Percentiles rank a stretch among this genome's conserved stretches.
Conservation (phyloP, 2,329 filamentous ascomycete genomes). For the Ascosphaera apis region DNA sequence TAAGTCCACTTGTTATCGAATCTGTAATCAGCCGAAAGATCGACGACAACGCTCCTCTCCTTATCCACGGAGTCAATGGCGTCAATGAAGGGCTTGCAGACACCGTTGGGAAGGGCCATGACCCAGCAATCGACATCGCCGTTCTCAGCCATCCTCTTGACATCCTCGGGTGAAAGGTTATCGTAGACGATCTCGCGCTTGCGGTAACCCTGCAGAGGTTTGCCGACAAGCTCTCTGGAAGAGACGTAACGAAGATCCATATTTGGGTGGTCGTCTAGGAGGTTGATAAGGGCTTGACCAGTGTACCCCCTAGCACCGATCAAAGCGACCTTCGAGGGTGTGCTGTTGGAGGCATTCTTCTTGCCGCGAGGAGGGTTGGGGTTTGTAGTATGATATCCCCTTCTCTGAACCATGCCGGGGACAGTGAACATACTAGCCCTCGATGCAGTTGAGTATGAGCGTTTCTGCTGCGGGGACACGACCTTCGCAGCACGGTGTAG, state of each 20-base stretch:
- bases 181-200: constrained; percentile 87
- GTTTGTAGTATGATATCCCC: constrained; percentile 35
- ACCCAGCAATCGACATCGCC: constrained; percentile 89
- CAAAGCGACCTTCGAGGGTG: constrained; percentile 57
- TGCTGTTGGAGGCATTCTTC: constrained; percentile 66
- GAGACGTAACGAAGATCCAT: constrained; percentile 84
- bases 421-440: constrained; percentile 10
- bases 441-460: constrained; percentile 40
- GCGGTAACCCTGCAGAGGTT: constrained; percentile 69
- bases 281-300: constrained; percentile 67
- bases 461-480: constrained; percentile 39
- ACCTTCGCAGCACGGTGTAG: constrained; percentile 55
- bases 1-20: constrained; percentile 77
- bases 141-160: constrained; percentile 59
- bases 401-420: constrained; percentile 6
- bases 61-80: constrained; percentile 52
- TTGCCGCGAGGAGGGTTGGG: constrained; percentile 75
- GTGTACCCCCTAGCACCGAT: constrained; percentile 90
- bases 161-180: constrained; percentile 68
- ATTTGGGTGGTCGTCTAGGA: constrained; percentile 69
- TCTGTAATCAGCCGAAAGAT: constrained; percentile 90
- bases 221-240: constrained; percentile 72
- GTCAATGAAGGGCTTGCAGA: constrained; percentile 84
- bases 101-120: constrained; percentile 87
- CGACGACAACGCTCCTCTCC: constrained; percentile 55